These are phyloP conservation scores for Solanum medicagineum DNA, from an alignment of 257 asterid species.

Conservation along the genomic window DNA sequence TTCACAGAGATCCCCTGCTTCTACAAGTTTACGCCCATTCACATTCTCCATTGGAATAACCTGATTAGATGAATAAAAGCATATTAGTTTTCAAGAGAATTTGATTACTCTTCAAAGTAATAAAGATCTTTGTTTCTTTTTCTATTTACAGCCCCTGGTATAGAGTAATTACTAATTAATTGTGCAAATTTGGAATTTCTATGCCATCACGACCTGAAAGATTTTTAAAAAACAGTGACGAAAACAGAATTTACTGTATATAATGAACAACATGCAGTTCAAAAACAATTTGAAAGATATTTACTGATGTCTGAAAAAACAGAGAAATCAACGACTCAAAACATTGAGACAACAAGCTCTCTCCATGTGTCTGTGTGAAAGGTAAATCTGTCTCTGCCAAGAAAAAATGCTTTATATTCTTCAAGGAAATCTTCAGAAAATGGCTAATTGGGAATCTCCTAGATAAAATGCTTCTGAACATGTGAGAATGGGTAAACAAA, in stretches of 20 bases:
- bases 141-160: background rate
- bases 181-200: background rate
- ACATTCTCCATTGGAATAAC: constrained; percentile 83
- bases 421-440: background rate
- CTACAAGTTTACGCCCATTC: constrained; percentile 93
- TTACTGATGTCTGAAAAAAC: background rate
- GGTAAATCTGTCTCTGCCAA: background rate
- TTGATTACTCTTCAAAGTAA: background rate
- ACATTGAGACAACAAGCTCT: background rate
- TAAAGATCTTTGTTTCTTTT: background rate
- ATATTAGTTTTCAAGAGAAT: background rate
- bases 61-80: constrained; percentile 21
- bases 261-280: background rate
- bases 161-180: background rate
- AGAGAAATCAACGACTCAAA: background rate
- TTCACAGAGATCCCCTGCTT: constrained; percentile 93
- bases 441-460: background rate
- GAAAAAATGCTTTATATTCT: background rate
- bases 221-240: background rate
- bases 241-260: background rate
- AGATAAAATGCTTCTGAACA: background rate
- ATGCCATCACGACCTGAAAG: background rate
- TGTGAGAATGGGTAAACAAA: background rate
- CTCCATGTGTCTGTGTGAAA: background rate
- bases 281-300: background rate